Base-by-base conservation (phyloP, 169 alveolate genomes). In the Babesia ovis region DNA sequence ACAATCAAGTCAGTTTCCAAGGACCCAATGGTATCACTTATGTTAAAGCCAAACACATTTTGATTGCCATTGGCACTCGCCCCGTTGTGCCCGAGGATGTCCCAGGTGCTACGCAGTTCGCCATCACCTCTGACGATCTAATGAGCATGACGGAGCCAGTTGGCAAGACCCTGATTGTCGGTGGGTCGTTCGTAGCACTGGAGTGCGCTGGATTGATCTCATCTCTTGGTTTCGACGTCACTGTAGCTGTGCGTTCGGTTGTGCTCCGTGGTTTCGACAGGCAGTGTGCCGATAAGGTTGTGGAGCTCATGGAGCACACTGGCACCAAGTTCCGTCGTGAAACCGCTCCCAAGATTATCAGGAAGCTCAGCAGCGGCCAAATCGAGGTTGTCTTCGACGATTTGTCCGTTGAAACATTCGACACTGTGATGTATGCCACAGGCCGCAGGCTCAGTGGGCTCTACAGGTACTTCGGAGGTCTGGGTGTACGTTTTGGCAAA, bases 131-230 rank as follows among this genome's bases (percentile, higher is more conserved):
- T 22, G 99, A 98, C 85, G 99, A 98, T 88, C 73, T 98, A 22
- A 97, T 98, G 83, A 86, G 91, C 53, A 59, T 92, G 73, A 73
- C 91, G 50, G 85, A 75, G 42, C 80, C 93, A 0, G 99, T 99
- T 31, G 98, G 98, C 34, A 96, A 96, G 66, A 93, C 97, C 8
- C 83, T 98, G 14, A 92, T 97, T 5, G 98, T 98, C 31, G 99
- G 99, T 6, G 99, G 98, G 16, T 92, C 98, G 12, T 97, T 96
- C 84, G 98, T 98, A 11, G 99, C 99, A 12, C 86, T 98, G 29
- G 99, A 98, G 86, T 96, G 99, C 84, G 99, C 99, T 18, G 99
- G 99, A 0, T 96, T 97, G 80, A 77, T 98, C 37, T 91, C 91
- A 48, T 95, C 95, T 6, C 85, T 97, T 43, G 98, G 98, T 2